phyloP scores from a whole-genome alignment of 106 monocot species.

The Agapanthus africanus region DNA sequence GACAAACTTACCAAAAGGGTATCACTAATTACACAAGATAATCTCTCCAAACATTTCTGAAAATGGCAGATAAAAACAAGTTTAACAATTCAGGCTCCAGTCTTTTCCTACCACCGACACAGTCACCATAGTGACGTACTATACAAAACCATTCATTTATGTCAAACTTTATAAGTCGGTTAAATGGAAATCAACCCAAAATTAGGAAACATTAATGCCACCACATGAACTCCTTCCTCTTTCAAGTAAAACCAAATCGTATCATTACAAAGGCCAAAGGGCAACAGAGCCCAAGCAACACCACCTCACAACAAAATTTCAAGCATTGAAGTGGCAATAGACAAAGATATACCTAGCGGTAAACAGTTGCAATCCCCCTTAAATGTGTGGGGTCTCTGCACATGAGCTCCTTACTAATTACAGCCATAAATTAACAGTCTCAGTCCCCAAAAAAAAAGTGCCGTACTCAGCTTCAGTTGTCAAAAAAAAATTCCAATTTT shows the following conservation, averaged over 20 bases:
- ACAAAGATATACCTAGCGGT: neutral
- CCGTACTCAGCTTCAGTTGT: neutral
- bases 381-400: slow-evolving; percentile 4
- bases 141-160: neutral
- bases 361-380: slow-evolving; percentile 3
- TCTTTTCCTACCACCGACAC: neutral
- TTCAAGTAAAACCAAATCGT: neutral
- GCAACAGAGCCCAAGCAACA: neutral
- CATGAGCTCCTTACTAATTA: slow-evolving; percentile 3
- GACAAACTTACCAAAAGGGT: neutral
- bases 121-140: neutral
- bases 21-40: neutral
- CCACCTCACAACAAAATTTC: neutral
- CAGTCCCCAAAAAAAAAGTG: slow-evolving; percentile 1
- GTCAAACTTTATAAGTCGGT: neutral
- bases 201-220: neutral
- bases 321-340: slow-evolving; percentile 3
- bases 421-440: neutral
- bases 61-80: neutral
- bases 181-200: neutral
- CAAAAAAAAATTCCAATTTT: neutral
- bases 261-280: neutral
- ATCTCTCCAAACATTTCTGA: too few species aligned
- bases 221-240: slow-evolving; percentile 5
- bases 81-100: neutral